A percentile compares a stretch with the other conserved stretches of the same genome.
These are phyloP conservation scores for Volvariella surrecta DNA, from an alignment of 1,284 basidiomycete genomes.

Conservation along the genomic window DNA sequence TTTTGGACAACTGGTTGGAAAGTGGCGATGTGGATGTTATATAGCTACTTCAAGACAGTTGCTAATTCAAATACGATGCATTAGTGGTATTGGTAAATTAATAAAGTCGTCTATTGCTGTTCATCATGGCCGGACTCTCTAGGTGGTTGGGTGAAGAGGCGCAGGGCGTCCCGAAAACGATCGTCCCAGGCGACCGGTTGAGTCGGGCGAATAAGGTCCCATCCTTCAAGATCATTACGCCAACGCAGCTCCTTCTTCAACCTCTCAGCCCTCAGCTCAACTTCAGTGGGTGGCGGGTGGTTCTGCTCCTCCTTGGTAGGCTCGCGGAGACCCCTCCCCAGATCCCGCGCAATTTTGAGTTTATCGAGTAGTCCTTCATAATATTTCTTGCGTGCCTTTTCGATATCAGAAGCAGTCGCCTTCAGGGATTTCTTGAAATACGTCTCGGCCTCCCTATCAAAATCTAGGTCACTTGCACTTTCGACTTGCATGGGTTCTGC, in stretches of 20 bases:
- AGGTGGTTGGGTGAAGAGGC: constrained; percentile 47
- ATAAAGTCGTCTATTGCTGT: constrained; percentile 3
- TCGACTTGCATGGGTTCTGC: constrained; percentile 5
- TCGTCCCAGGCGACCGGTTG: constrained; percentile 70
- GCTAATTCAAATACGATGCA: no score
- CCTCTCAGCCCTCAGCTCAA: constrained; percentile 77
- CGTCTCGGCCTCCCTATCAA: constrained; percentile 59
- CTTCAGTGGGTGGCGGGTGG: constrained; percentile 81
- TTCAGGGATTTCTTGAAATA: constrained; percentile 63
- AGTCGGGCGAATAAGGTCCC: constrained; percentile 65
- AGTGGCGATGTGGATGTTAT: constrained; percentile 34
- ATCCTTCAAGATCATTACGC: constrained; percentile 71
- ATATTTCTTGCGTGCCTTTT: constrained; percentile 66
- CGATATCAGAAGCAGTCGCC: constrained; percentile 51
- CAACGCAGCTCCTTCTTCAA: constrained; percentile 84
- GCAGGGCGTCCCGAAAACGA: constrained; percentile 57
- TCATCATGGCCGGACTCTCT: constrained; percentile 5
- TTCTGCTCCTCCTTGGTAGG: constrained; percentile 78
- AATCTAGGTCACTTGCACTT: constrained; percentile 60
- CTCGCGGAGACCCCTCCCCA: constrained; percentile 74
- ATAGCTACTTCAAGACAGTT: no score
- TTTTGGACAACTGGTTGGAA: constrained; percentile 37
- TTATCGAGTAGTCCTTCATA: constrained; percentile 68
- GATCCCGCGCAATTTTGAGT: constrained; percentile 69
- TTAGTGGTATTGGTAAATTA: background rate